Conservation (phyloP, 176 grass and related monocot genomes). For the Bothriochloa decipiens region DNA sequence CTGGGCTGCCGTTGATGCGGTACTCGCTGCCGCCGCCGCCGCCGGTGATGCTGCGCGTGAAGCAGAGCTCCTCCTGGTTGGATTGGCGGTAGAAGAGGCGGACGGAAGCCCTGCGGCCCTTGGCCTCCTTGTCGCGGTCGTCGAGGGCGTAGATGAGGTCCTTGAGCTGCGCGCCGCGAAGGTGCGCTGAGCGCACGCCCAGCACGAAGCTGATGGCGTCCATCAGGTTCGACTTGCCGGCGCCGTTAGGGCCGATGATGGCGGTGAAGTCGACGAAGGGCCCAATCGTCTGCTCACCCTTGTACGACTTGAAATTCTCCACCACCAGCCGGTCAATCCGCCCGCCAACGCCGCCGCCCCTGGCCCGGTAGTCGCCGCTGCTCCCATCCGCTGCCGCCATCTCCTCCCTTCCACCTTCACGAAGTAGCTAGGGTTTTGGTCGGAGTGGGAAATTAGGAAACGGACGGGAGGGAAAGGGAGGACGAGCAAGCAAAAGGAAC, state of each 20-base stretch:
- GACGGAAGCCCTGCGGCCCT: constrained; percentile 82
- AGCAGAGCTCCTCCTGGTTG: constrained; percentile 60
- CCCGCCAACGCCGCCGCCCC: constrained; percentile 43
- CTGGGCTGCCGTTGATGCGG: constrained; percentile 60
- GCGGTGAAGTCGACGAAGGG: constrained; percentile 96
- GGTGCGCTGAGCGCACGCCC: constrained; percentile 81
- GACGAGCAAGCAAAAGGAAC: not conserved
- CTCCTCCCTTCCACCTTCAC: constrained; percentile 1
- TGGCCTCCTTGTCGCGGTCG: constrained; percentile 91
- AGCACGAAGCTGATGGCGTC: constrained; percentile 98
- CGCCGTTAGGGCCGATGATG: constrained; percentile 90
- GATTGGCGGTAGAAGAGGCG: constrained; percentile 65
- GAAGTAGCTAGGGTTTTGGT: constrained; percentile 51
- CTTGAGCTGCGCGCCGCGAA: constrained; percentile 91
- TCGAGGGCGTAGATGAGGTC: constrained; percentile 93
- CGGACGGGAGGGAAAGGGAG: not conserved
- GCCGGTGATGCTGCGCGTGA: constrained; percentile 77
- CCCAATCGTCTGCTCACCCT: constrained; percentile 81
- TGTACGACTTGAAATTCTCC: constrained; percentile 99
- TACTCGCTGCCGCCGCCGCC: constrained; percentile 75
- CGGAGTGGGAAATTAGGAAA: constrained; percentile 17
- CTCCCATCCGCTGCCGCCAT: constrained; percentile 51
- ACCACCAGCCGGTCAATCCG: constrained; percentile 88
- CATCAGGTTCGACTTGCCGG: constrained; percentile 98
- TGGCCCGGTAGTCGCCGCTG: constrained; percentile 15